A percentile compares a stretch with the other conserved stretches of the same genome.
Evolutionary conservation across 2,329 filamentous ascomycete genomes (phyloP).

Genomic region (Xylariaceae sp.): DNA sequence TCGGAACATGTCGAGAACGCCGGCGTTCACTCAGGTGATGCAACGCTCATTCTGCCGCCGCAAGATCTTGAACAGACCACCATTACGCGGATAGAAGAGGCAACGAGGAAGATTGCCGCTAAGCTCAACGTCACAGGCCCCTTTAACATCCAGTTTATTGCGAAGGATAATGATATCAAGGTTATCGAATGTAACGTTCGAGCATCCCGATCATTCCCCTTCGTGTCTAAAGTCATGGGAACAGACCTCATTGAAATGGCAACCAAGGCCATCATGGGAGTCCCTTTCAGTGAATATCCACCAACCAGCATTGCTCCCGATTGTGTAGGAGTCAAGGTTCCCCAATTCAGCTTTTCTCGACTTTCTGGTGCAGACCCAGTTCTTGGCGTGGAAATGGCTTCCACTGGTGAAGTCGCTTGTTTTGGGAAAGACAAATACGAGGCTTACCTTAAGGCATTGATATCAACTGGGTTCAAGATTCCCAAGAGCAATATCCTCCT

Average conservation of each 20-base stretch:
- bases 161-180: conserved; percentile 99
- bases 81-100: conserved; percentile 86
- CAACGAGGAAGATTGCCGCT: conserved; percentile 89
- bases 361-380: conserved; percentile 94
- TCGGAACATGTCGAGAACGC: conserved; percentile 99
- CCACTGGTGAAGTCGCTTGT: conserved; percentile 94
- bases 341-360: conserved; percentile 97
- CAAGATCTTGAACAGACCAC: conserved; percentile 90
- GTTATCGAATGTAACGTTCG: conserved; percentile 99
- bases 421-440: conserved; percentile 96
- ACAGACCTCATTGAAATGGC: conserved; percentile 98
- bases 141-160: conserved; percentile 99
- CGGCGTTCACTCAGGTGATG: conserved; percentile 96
- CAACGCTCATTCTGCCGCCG: conserved; percentile 88
- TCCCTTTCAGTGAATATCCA: conserved; percentile 80
- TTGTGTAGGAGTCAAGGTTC: conserved; percentile 95
- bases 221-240: conserved; percentile 97
- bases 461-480: conserved; percentile 94
- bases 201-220: conserved; percentile 93
- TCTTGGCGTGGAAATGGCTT: conserved; percentile 97
- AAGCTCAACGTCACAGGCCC: conserved; percentile 94
- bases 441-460: conserved; percentile 91
- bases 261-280: conserved; percentile 89
- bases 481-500: conserved; percentile 93
- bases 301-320: conserved; percentile 68